phyloP scores from a whole-genome alignment of 192 early-diverging fungal species.

The Podila epigama region DNA sequence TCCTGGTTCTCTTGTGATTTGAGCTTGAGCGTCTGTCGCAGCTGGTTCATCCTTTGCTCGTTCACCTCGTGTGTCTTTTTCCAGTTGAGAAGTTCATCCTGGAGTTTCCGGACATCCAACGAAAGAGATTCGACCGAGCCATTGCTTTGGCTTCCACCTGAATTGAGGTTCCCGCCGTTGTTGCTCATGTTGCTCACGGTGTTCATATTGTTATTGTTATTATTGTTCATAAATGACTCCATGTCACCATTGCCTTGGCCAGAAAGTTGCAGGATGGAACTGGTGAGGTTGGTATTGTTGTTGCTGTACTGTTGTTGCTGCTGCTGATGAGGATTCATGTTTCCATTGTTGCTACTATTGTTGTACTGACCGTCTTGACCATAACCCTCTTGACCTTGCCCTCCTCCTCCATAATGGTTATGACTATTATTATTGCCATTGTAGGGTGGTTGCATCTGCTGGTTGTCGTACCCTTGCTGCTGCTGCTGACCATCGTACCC shows the following conservation, averaged over 20 bases:
- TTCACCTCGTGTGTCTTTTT: constrained; percentile 37
- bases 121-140: constrained; percentile 1
- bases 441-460: neutral
- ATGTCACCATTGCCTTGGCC: constrained; percentile 10
- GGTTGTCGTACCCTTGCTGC: neutral
- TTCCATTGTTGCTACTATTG: neutral
- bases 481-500: neutral
- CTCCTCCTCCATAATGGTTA: neutral
- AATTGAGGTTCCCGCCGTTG: neutral
- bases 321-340: neutral
- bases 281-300: constrained; percentile 5
- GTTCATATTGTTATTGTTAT: neutral
- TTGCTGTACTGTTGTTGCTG: constrained; percentile 7
- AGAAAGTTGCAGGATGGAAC: constrained; percentile 6
- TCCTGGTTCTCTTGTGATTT: constrained; percentile 50
- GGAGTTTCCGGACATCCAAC: constrained; percentile 33
- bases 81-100: constrained; percentile 38
- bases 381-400: too few relatives aligned
- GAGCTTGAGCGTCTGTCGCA: constrained; percentile 25
- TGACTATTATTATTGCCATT: neutral
- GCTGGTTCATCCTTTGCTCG: constrained; percentile 26
- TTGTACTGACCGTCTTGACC: neutral
- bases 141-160: constrained; percentile 2
- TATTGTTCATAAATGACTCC: constrained; percentile 10
- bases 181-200: neutral